These are phyloP conservation scores for Dryas drummondii DNA, from an alignment of 306 rosid genomes.

Conservation along the genomic window DNA sequence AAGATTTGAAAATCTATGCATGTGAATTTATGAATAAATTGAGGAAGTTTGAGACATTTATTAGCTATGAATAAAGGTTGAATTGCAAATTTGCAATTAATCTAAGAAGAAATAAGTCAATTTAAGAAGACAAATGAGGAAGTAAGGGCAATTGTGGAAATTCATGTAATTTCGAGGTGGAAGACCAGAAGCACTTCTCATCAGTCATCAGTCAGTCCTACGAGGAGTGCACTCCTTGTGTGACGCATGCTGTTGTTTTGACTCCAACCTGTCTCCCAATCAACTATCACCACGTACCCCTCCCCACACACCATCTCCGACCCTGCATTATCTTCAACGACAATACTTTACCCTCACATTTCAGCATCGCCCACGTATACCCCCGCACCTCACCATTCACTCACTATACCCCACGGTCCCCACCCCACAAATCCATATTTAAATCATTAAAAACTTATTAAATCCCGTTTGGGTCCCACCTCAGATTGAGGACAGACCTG, in stretches of 20 bases:
- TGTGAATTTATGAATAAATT: too few relatives aligned
- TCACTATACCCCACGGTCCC: background rate
- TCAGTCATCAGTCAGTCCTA: conserved; percentile 1
- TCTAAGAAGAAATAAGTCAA: too few relatives aligned
- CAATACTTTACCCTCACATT: background rate
- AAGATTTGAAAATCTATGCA: too few relatives aligned
- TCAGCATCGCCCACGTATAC: conserved; percentile 23
- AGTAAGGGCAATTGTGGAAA: background rate
- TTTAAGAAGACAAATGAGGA: background rate
- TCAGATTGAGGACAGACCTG: background rate
- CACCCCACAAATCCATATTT: background rate
- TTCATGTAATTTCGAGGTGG: conserved; percentile 1
- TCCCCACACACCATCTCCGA: conserved; percentile 10
- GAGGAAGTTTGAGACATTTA: too few relatives aligned
- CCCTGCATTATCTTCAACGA: background rate
- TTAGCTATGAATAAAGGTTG: too few relatives aligned
- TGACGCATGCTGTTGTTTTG: conserved; percentile 23
- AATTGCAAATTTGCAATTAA: too few relatives aligned
- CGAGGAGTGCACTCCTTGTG: conserved; percentile 37
- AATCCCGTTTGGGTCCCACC: conserved; percentile 10
- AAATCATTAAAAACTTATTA: background rate
- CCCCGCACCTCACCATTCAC: background rate
- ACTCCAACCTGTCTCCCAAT: background rate
- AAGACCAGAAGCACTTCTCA: background rate
- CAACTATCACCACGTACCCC: conserved; percentile 1